Percentiles rank a stretch among this genome's conserved stretches.
Conservation (phyloP, 169 alveolate species). For the Hammondia hammondi region DNA sequence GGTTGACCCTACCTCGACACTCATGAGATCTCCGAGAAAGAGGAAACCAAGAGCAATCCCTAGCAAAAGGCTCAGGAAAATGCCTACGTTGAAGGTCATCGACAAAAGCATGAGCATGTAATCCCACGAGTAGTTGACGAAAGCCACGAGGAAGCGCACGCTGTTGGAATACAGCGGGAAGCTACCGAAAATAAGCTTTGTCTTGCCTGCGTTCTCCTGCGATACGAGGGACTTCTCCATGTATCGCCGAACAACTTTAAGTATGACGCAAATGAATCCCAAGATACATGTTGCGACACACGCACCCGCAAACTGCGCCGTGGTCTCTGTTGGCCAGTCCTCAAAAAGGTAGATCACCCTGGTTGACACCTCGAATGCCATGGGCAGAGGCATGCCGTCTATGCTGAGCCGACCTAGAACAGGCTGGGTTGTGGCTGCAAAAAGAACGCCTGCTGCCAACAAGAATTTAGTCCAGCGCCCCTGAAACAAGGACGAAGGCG, state of each 20-base stretch:
- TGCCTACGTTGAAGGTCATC: conserved; percentile 72
- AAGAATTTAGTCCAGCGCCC: too few relatives aligned
- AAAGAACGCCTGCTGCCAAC: background rate
- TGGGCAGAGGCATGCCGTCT: conserved; percentile 58
- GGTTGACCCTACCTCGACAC: background rate
- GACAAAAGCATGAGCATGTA: conserved; percentile 70
- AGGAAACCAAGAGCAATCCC: conserved; percentile 68
- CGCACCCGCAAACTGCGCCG: conserved; percentile 38
- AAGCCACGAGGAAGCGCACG: conserved; percentile 50
- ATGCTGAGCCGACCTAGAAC: background rate
- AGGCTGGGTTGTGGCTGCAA: background rate
- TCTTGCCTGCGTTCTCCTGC: background rate
- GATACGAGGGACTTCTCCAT: conserved; percentile 43
- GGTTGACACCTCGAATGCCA: conserved; percentile 53
- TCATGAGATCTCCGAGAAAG: conserved; percentile 45
- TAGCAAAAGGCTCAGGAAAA: conserved; percentile 46
- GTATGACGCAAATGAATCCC: conserved; percentile 59
- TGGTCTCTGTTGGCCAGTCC: conserved; percentile 52
- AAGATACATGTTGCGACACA: conserved; percentile 37
- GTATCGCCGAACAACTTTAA: conserved; percentile 60
- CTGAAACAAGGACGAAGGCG: too few relatives aligned
- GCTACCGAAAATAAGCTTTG: conserved; percentile 37
- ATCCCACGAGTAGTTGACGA: conserved; percentile 64
- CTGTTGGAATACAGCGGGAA: conserved; percentile 59
- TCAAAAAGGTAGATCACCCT: conserved; percentile 46